Conservation (phyloP, 192 early-diverging fungal species). For the Coemansia guatemalensis region DNA sequence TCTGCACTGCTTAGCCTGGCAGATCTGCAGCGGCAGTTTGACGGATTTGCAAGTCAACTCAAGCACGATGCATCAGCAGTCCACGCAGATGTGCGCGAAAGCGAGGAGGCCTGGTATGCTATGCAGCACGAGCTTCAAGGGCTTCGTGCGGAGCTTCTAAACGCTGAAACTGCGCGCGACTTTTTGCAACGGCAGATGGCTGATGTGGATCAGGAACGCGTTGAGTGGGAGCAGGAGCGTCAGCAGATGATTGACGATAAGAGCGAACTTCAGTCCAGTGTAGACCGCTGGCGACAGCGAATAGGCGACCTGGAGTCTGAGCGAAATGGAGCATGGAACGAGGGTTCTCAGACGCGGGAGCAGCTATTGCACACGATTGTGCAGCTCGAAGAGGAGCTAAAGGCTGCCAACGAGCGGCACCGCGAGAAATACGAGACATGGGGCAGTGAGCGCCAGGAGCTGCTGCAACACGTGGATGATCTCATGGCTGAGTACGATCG, state of each 20-base stretch:
- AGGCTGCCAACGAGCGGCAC: not conserved
- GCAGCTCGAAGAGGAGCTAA: slow-evolving; percentile 29
- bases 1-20: slow-evolving; percentile 25
- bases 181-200: slow-evolving; percentile 21
- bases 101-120: slow-evolving; percentile 35
- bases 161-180: slow-evolving; percentile 27
- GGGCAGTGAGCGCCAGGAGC: slow-evolving; percentile 10
- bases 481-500: slow-evolving; percentile 8
- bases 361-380: slow-evolving; percentile 34
- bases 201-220: slow-evolving; percentile 23
- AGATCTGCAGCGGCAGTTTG: slow-evolving; percentile 36
- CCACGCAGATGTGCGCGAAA: slow-evolving; percentile 31
- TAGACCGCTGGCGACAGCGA: slow-evolving; percentile 40
- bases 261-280: slow-evolving; percentile 20
- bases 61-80: slow-evolving; percentile 41
- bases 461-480: slow-evolving; percentile 12
- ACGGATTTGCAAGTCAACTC: slow-evolving; percentile 34
- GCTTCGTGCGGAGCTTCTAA: slow-evolving; percentile 17
- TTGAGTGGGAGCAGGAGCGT: slow-evolving; percentile 46
- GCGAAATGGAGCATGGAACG: slow-evolving; percentile 43
- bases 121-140: slow-evolving; percentile 33
- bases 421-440: slow-evolving; percentile 5
- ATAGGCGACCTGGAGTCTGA: slow-evolving; percentile 43
- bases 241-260: slow-evolving; percentile 35
- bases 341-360: slow-evolving; percentile 35